Evolutionary conservation across 768 basidiomycete genomes (phyloP), one percentile per base, ranked within the genome.

Genomic region (Leccinellum luteum): DNA sequence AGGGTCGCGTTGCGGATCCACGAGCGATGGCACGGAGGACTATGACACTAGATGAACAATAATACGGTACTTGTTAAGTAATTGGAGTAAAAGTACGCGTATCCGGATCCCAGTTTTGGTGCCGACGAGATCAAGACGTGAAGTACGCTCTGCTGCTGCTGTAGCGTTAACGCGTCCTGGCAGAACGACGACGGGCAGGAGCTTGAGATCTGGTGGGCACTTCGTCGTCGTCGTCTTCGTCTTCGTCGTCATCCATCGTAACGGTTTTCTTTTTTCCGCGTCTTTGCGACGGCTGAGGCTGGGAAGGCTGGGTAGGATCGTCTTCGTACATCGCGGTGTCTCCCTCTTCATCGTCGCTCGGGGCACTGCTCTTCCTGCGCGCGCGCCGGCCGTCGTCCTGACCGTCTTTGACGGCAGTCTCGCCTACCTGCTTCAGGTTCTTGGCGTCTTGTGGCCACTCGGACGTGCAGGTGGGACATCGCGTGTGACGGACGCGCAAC

Each of bases 371-470:
- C 32, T 69, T 69, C 53, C 74, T 74, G 17, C 67, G 73, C 28
- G 64, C 62, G 28, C 74, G 75, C 58, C 78, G 70, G 32, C 71
- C 66, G 12, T 75, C 69, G 25, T 85, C 84, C 27, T 89, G 84
- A 9, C 83, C 86, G 49, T 83, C 82, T 52, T 75, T 79, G 48
- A 79, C 80, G 6, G 90, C 90, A 6, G 69, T 81, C 72, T 93
- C 91, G 14, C 91, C 91, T 14, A 93, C 73, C 6, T 81, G 79
- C 3, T 69, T 60, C 38, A 92, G 76, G 19, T 75, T 68, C n/a
- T 73, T 76, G 6, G 71, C 69, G n/a, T 81, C 76, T 23, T 69
- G 66, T 4, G 86, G 81, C 91, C 90, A 94, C 49, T 81, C 79
- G 38, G 61, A 69, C 3, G 60, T 67, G 71, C 88, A 92, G 7